phyloP scores from a whole-genome alignment of 1,284 basidiomycete genomes.

The Melampsora larici-populina region DNA sequence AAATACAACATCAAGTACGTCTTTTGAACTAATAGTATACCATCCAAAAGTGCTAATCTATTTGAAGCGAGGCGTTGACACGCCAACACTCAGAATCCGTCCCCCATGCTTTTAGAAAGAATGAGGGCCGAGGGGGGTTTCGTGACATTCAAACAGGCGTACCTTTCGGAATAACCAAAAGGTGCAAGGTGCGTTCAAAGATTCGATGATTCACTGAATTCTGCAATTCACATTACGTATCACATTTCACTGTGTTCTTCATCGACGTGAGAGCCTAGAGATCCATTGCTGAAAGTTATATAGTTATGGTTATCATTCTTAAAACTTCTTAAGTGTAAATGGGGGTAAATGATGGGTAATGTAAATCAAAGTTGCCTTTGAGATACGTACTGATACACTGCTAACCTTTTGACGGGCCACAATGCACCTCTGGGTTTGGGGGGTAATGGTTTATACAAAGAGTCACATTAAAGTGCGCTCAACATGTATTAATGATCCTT shows the following conservation, averaged over 20 bases:
- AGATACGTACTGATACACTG: too few species aligned
- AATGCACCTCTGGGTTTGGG: too few species aligned
- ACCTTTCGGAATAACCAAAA: conserved; percentile 61
- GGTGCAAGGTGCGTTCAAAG: conserved; percentile 64
- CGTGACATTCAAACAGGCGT: conserved; percentile 63
- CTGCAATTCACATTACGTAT: conserved; percentile 65
- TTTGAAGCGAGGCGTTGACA: conserved; percentile 59
- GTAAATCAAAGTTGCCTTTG: too few species aligned
- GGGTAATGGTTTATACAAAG: too few species aligned
- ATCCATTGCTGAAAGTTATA: conserved; percentile 65
- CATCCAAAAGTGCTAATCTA: conserved; percentile 54
- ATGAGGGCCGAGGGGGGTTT: conserved; percentile 56
- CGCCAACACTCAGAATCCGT: conserved; percentile 49
- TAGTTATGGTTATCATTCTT: too few species aligned
- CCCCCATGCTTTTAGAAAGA: conserved; percentile 54
- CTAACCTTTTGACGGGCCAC: too few species aligned
- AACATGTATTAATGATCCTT: too few species aligned
- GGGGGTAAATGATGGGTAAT: too few species aligned
- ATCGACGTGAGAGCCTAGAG: conserved; percentile 66
- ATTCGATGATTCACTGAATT: conserved; percentile 65
- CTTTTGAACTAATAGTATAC: conserved; percentile 45
- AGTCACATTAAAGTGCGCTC: too few species aligned
- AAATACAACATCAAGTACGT: conserved; percentile 14
- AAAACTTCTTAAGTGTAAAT: too few species aligned
- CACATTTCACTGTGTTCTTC: conserved; percentile 65